Evolutionary conservation across 345 rosid genomes (phyloP), one percentile per base, ranked within the genome.

Genomic region (Populus tremula): DNA sequence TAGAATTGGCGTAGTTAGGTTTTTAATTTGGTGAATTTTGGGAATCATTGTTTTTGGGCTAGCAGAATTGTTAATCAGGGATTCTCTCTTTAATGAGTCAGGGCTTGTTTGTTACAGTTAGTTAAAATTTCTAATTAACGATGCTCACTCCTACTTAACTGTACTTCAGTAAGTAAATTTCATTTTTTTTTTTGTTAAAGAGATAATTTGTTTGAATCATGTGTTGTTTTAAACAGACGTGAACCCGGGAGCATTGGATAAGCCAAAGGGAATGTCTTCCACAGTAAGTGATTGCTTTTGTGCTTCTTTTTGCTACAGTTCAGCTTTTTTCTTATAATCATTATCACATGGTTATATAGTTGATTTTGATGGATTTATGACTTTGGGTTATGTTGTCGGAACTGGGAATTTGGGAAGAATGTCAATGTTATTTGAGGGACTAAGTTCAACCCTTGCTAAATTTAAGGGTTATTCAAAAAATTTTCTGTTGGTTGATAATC

Each of bases 241-340:
- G 77, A 78, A 66, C 70, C 73, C 31, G 23, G 87, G 78, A 72
- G 78, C 49, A 38, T 38, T 53, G 47, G 79, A 82, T 47, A 74
- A 71, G 69, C 83, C 69, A 39, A 76, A 67, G 69, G 83, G 78
- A 71, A 65, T 77, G 62, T 61, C 77, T 67, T n/a, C 73, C 56
- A 66, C 70, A 21, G 92, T 90, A 87, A 83, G 91, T 81, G 35
- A 69, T 20, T 50, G 36, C 45, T 59, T 61, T 45, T 35, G 17
- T 43, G 20, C 4, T 63, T 64, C 9, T 39, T 23, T 43, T 74
- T 63, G 10, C 41, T 23, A 17, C 21, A 25, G 4, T 59, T 3
- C 39, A n/a, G 18, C 5, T 23, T 53, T 36, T 2, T 77, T 12
- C 5, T 72, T n/a, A 71, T 21, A 12, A 4, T 7, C 23, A 38